Base-by-base conservation (phyloP, 805 yeast species). In the Ogataea methylovora region DNA sequence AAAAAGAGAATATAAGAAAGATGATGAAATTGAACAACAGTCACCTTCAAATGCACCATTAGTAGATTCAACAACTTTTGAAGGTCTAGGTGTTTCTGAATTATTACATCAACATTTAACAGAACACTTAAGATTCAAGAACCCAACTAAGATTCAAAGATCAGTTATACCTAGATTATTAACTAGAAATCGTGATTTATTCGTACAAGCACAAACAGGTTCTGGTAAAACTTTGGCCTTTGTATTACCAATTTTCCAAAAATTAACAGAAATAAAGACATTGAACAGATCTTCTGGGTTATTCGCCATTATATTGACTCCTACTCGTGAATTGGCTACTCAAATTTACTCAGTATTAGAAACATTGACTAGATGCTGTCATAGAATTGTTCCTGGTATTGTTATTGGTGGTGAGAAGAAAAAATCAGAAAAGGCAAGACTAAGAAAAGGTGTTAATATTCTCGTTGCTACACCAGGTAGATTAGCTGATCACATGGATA, bases 351-450 rank as follows among this genome's bases (percentile, higher is more conserved):
- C 81, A 5, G 95, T 88, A 4, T 66, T 87, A 39, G 90, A 84
- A 46, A 66, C 75, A 2, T 56, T 92, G 22, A 68, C 79, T 26
- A 70, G 82, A 36, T 76, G 88, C 51, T 81, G 90, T 53, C 94
- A 84, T 51, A 76, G 83, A 57, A 71, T 92, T 28, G 98, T 94
- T 5, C 97, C 98, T 1, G 95, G 97, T 26, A 75, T 88, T 27
- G 94, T 92, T 18, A 87, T 87, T 60, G 99, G 99, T 52, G 99
- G 99, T 41, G 99, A 92, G 55, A 88, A 90, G 71, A 90, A 90
- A 58, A 94, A 92, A 52, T 74, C 95, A 2, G 99, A 92, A 58
- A 92, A 92, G 69, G 97, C 97, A 2, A 66, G 99, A 49, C 61
- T 92, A 23, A 73, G 99, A 52, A 90, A 90, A 56, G 99, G 99